phyloP scores from a whole-genome alignment of 257 asterid genomes.

The Salvia miltiorrhiza region DNA sequence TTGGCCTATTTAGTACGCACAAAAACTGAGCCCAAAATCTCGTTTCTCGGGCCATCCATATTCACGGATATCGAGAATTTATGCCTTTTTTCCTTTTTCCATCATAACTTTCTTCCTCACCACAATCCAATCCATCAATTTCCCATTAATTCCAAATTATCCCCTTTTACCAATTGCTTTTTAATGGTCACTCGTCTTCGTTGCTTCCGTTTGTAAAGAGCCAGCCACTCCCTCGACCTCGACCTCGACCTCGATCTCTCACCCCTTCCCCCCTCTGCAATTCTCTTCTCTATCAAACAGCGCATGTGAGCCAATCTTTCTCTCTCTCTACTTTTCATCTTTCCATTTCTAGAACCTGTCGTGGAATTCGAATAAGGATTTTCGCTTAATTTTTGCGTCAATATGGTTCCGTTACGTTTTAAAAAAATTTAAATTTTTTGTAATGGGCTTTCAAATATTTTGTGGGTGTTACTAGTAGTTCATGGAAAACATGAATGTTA shows the following conservation, averaged over 20 bases:
- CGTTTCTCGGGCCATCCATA: constrained; percentile 49
- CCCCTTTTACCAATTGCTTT: constrained; percentile 21
- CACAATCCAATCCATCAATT: constrained; percentile 24
- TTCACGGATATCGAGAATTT: constrained; percentile 59
- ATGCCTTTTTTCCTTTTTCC: constrained; percentile 16
- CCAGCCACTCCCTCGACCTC: constrained; percentile 28
- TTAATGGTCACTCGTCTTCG: constrained; percentile 37
- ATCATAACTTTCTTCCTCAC: neutral
- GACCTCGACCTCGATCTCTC: constrained; percentile 9
- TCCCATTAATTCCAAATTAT: constrained; percentile 24
- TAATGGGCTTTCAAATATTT: neutral
- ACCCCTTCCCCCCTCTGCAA: neutral
- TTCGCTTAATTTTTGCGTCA: constrained; percentile 7
- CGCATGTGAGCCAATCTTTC: constrained; percentile 49
- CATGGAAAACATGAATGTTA: constrained; percentile 26
- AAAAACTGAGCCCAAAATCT: constrained; percentile 29
- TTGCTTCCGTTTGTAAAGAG: constrained; percentile 29
- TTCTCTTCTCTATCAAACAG: constrained; percentile 24
- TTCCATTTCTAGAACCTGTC: neutral
- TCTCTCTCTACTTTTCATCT: neutral
- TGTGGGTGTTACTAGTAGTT: constrained; percentile 25
- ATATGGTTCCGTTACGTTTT: neutral
- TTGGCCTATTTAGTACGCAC: constrained; percentile 34
- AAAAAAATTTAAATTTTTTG: neutral
- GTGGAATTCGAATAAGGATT: neutral